Evolutionary conservation across 352 stramenopile genomes (phyloP).

Genomic region (Phytopythium delawarense): DNA sequence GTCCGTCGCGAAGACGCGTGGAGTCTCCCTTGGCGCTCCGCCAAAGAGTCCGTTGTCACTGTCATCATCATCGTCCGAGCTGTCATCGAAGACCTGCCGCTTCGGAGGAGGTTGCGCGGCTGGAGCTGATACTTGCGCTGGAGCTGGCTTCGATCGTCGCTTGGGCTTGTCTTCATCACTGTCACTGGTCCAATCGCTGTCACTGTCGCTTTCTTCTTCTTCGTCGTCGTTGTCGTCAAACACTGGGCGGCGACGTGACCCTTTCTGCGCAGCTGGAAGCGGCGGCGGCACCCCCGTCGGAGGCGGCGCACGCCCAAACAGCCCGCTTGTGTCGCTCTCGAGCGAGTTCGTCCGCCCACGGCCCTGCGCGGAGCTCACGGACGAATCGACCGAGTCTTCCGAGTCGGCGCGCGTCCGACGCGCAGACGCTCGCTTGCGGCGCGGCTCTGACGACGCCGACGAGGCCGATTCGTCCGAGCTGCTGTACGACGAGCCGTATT

Average conservation of each 20-base stretch:
- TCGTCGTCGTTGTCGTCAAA: slow-evolving; percentile 44
- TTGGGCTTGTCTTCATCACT: slow-evolving; percentile 28
- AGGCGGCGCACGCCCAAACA: slow-evolving; percentile 43
- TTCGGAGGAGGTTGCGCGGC: slow-evolving; percentile 17
- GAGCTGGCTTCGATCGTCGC: slow-evolving; percentile 13
- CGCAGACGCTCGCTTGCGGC: slow-evolving; percentile 16
- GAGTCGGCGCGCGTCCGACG: slow-evolving; percentile 24
- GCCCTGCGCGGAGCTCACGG: slow-evolving; percentile 12
- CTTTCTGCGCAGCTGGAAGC: slow-evolving; percentile 10
- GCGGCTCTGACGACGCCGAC: slow-evolving; percentile 11
- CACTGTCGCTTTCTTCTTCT: slow-evolving; percentile 47
- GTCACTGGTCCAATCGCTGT: slow-evolving; percentile 29
- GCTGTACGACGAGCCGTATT: slow-evolving; percentile 61
- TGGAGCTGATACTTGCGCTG: slow-evolving; percentile 18
- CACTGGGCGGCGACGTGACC: slow-evolving; percentile 25
- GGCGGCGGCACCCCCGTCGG: slow-evolving; percentile 13
- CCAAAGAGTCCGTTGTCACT: slow-evolving; percentile 62
- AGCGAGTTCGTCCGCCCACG: slow-evolving; percentile 36
- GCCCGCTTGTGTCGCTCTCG: slow-evolving; percentile 49
- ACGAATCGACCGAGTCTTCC: slow-evolving; percentile 36
- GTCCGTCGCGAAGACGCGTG: slow-evolving; percentile 24
- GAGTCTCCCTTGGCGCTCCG: slow-evolving; percentile 12
- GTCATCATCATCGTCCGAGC: slow-evolving; percentile 49
- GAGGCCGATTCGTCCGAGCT: slow-evolving; percentile 57
- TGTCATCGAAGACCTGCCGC: slow-evolving; percentile 45